Evolutionary conservation across 2,329 filamentous ascomycete genomes (phyloP).

Genomic region (Colletotrichum sublineola): DNA sequence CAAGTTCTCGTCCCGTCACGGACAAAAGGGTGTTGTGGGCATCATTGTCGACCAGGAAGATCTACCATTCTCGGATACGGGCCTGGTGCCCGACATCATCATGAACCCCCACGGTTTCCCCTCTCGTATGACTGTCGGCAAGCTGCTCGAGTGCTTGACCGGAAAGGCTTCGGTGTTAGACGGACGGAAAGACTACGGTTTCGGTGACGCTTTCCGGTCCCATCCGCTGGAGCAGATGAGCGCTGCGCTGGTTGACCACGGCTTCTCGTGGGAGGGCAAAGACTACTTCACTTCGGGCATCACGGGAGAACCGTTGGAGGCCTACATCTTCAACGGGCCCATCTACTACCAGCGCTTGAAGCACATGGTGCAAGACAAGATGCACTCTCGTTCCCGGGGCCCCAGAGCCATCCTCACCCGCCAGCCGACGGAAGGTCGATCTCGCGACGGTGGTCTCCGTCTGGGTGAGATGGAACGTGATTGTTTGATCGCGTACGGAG

Average conservation of each 20-base stretch:
- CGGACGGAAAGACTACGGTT: conserved; percentile 89
- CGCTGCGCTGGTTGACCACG: conserved; percentile 83
- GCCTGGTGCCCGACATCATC: conserved; percentile 97
- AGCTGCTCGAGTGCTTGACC: conserved; percentile 93
- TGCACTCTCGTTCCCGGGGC: conserved; percentile 94
- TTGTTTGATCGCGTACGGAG: conserved; percentile 96
- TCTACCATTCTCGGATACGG: conserved; percentile 93
- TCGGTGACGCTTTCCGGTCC: conserved; percentile 83
- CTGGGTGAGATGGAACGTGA: conserved; percentile 99
- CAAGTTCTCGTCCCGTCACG: conserved; percentile 98
- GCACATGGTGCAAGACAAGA: conserved; percentile 99
- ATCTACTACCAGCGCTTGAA: conserved; percentile 99
- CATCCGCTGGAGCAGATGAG: conserved; percentile 91
- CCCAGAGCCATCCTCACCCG: conserved; percentile 92
- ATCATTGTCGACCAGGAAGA: conserved; percentile 98
- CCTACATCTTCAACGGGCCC: conserved; percentile 97
- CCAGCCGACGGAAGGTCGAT: conserved; percentile 96
- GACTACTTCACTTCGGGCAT: conserved; percentile 96
- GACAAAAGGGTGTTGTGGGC: conserved; percentile 97
- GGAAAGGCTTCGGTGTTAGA: conserved; percentile 93
- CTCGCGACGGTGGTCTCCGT: conserved; percentile 89
- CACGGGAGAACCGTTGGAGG: conserved; percentile 92
- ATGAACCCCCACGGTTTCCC: conserved; percentile 99
- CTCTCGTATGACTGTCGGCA: conserved; percentile 98
- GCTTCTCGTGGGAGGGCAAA: conserved; percentile 97